Base-by-base conservation (phyloP, 805 yeast genomes). In the Cyberlindnera nakhonratchasimensis region DNA sequence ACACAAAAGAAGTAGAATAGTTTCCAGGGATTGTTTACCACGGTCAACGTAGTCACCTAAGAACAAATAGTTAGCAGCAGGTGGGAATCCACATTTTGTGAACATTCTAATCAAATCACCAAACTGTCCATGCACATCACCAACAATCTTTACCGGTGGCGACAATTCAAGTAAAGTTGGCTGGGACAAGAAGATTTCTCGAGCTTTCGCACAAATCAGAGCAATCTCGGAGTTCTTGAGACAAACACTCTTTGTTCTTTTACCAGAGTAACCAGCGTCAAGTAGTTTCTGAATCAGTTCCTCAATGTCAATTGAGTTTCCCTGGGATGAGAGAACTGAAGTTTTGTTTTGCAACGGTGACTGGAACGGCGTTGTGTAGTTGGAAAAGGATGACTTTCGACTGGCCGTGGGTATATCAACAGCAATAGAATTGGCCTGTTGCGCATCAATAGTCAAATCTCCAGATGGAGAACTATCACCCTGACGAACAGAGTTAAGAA, bases 241-340 rank as follows among this genome's bases (percentile, higher is more conserved):
- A 63, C 98, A 90, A 34, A 93, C 82, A 47, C 80, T 77, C 65
- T 87, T 89, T 9, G 96, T 88, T 58, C 96, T 75, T 62, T 91
- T 93, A 7, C 97, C 98, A 11, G 90, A 78, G 65, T 93, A 93
- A 9, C 98, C 99, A 1, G 96, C 96, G 66, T 93, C 98, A 49
- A 93, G 71, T 50, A 93, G 72, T 53, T 95, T 71, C 67, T 90
- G 97, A 47, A 93, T 93, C 37, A 87, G 71, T 57, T 87, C 95
- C 64, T 93, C 99, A 34, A 93, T 74, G 60, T 90, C 80, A 16
- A 70, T 49, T 9, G 50, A 38, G 13, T 26, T 43, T 0, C 42
- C 31, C 7, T 50, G 40, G 1, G 46, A 12, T 2, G 51, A 14
- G 35, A 46, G 41, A 49, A 66, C 45, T 52, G 63, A 34, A 34